These are phyloP conservation scores for Trypanosoma boissoni DNA, from an alignment of 208 protist genomes.

Conservation along the genomic window DNA sequence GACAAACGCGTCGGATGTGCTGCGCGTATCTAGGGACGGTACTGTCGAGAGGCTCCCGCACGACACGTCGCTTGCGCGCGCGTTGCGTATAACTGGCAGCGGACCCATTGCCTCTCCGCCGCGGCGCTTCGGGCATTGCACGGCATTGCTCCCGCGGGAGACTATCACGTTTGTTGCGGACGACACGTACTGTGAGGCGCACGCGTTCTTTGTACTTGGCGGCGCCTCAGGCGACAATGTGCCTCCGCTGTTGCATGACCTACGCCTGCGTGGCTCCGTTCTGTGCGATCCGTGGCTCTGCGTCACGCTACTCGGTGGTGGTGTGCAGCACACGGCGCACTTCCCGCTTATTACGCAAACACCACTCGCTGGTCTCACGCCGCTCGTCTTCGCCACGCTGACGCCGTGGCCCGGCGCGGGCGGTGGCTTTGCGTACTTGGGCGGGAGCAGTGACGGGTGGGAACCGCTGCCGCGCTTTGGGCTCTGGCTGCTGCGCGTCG, in stretches of 20 bases:
- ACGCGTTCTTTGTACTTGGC: constrained; percentile 31
- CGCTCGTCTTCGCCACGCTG: constrained; percentile 59
- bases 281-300: constrained; percentile 29
- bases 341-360: constrained; percentile 35
- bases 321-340: constrained; percentile 32
- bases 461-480: constrained; percentile 50
- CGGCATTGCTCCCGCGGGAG: constrained; percentile 13
- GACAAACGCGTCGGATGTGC: constrained; percentile 26
- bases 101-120: constrained; percentile 12
- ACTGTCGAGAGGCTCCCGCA: constrained; percentile 28
- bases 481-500: constrained; percentile 40
- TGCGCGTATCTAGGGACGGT: constrained; percentile 42
- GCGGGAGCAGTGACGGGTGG: constrained; percentile 58
- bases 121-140: constrained; percentile 29
- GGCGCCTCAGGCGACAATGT: constrained; percentile 20
- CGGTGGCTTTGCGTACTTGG: constrained; percentile 55
- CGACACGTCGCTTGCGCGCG: constrained; percentile 12
- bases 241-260: constrained; percentile 12
- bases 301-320: constrained; percentile 12
- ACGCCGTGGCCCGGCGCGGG: constrained; percentile 38
- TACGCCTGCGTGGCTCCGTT: constrained; percentile 16
- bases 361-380: constrained; percentile 23
- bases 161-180: too few species aligned
- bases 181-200: constrained; percentile 12
- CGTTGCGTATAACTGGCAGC: constrained; percentile 1